Evolutionary conservation across 306 rosid genomes (phyloP).

Genomic region (Trichosanthes truncata): DNA sequence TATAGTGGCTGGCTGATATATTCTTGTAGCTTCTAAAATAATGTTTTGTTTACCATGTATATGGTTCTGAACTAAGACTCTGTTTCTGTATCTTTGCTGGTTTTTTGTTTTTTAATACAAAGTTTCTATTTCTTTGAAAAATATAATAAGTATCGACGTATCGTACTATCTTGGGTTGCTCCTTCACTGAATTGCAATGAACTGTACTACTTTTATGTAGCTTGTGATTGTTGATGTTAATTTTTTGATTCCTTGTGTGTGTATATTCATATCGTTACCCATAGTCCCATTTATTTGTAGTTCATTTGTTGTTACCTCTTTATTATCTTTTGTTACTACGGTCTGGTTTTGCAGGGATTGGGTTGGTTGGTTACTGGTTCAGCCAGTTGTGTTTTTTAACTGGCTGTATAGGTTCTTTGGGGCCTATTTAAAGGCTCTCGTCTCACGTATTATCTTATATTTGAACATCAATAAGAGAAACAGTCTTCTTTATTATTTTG

Average conservation of each 20-base stretch:
- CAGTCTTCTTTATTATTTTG: background rate
- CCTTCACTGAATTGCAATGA: background rate
- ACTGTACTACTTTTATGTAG: background rate
- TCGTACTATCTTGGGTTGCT: background rate
- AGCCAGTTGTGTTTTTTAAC: background rate
- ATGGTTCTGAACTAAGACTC: background rate
- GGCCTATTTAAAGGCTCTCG: background rate
- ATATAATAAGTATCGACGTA: background rate
- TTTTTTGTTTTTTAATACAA: background rate
- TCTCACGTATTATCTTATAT: background rate
- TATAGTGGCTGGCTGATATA: background rate
- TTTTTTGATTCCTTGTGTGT: background rate
- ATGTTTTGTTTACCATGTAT: background rate
- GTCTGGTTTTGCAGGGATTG: background rate
- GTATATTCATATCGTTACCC: background rate
- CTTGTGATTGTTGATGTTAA: background rate
- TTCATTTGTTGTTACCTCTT: background rate
- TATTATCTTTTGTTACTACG: background rate
- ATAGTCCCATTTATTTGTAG: background rate
- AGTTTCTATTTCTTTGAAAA: background rate
- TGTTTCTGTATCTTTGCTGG: background rate
- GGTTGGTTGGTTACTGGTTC: background rate
- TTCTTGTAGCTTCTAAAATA: constrained; percentile 8
- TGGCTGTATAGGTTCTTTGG: background rate
- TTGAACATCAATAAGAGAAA: background rate